A percentile compares a stretch with the other conserved stretches of the same genome.
Evolutionary conservation across 352 stramenopile species (phyloP).

Genomic region (Phytophthora idaei): DNA sequence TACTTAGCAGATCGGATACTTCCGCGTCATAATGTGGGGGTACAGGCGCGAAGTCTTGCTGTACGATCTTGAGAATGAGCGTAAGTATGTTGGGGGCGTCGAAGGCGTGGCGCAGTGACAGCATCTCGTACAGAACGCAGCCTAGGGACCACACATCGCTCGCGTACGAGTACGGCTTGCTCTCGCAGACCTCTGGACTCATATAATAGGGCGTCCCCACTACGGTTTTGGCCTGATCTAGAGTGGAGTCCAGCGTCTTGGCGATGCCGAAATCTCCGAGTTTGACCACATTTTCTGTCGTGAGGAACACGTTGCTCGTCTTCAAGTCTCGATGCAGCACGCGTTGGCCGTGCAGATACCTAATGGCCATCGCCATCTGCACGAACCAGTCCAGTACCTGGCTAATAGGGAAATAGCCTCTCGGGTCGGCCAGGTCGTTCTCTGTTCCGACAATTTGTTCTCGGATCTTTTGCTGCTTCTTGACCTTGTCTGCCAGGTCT

Average conservation of each 20-base stretch:
- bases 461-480: constrained; percentile 45
- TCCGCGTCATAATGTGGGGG: constrained; percentile 65
- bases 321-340: constrained; percentile 95
- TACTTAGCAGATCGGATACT: constrained; percentile 55
- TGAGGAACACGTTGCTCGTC: constrained; percentile 94
- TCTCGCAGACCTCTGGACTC: constrained; percentile 93
- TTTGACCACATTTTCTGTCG: constrained; percentile 87
- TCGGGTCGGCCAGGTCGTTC: constrained; percentile 14
- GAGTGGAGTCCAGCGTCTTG: constrained; percentile 80
- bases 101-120: constrained; percentile 85
- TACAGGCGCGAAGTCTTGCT: constrained; percentile 71
- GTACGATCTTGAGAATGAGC: constrained; percentile 85
- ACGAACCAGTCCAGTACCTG: constrained; percentile 91
- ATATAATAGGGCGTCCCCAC: constrained; percentile 95
- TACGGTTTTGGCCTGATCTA: constrained; percentile 89
- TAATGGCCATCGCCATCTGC: constrained; percentile 94
- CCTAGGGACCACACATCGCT: constrained; percentile 94
- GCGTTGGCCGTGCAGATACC: constrained; percentile 92
- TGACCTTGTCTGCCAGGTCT: constrained; percentile 74
- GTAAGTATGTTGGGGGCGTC: constrained; percentile 84
- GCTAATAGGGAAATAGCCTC: constrained; percentile 60
- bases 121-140: constrained; percentile 91
- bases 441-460: constrained; percentile 32
- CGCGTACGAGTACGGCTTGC: constrained; percentile 91
- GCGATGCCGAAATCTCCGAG: constrained; percentile 95